Conservation (phyloP, 1,139 yeast species). For the Yamadazyma jaroonii region DNA sequence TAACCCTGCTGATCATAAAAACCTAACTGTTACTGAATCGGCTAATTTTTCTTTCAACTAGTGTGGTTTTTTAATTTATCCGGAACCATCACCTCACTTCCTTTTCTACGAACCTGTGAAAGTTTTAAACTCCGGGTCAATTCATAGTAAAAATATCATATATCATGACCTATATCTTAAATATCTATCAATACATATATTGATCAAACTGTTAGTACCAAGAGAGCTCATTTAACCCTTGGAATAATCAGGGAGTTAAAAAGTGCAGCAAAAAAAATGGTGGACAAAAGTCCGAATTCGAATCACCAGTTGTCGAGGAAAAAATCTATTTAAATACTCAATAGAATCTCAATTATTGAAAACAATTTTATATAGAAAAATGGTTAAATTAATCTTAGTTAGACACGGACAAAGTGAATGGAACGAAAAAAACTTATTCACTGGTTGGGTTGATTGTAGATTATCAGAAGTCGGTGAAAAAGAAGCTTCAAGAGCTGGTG, state of each 20-base stretch:
- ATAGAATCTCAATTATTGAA: neutral
- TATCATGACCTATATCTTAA: neutral
- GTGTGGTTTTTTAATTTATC: neutral
- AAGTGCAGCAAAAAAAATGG: conserved; percentile 12
- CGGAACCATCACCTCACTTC: conserved; percentile 3
- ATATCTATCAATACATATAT: too few relatives aligned
- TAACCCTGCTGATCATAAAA: conserved; percentile 83
- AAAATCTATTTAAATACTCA: conserved; percentile 1
- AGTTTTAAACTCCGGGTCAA: neutral
- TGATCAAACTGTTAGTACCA: too few relatives aligned
- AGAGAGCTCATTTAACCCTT: too few relatives aligned
- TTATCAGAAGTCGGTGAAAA: conserved; percentile 80
- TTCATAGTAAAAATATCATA: neutral
- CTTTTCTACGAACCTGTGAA: neutral
- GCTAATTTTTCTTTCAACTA: conserved; percentile 6
- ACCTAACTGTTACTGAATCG: conserved; percentile 6
- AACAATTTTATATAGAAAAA: conserved; percentile 13
- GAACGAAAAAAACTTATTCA: conserved; percentile 97
- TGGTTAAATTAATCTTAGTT: conserved; percentile 74
- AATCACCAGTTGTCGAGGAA: conserved; percentile 16
- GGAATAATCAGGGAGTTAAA: too few relatives aligned
- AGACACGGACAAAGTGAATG: conserved; percentile 99
- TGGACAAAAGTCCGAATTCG: conserved; percentile 24
- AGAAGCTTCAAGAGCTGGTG: conserved; percentile 95
- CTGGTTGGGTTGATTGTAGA: conserved; percentile 98